Conservation (phyloP, 2,329 filamentous ascomycete genomes). For the Periglandula ipomoeae region DNA sequence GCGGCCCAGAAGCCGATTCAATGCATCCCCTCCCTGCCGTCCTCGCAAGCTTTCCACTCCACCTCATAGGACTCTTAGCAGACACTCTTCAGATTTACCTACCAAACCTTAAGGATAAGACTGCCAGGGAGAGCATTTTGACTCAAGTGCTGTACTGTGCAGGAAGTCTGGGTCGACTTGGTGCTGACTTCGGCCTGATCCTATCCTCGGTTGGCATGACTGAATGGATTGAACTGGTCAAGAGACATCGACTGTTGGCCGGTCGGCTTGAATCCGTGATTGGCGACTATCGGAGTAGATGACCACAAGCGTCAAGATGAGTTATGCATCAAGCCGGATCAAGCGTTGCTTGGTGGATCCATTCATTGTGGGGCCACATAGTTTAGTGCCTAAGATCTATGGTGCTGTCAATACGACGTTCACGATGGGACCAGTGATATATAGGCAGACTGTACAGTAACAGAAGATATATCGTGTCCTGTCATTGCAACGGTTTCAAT, state of each 20-base stretch:
- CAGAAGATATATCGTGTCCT: no score
- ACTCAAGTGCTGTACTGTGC: slow-evolving; percentile 93
- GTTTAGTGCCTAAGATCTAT: not conserved
- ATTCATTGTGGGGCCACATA: no score
- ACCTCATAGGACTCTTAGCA: slow-evolving; percentile 72
- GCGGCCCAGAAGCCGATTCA: slow-evolving; percentile 18
- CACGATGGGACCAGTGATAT: not conserved
- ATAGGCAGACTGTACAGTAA: no score
- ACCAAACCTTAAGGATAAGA: slow-evolving; percentile 70
- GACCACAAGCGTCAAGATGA: no score
- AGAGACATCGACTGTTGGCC: slow-evolving; percentile 76
- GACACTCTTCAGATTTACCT: slow-evolving; percentile 69
- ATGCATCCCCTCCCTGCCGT: slow-evolving; percentile 62
- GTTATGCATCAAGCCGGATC: not conserved
- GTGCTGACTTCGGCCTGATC: slow-evolving; percentile 87
- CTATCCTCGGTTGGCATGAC: slow-evolving; percentile 51
- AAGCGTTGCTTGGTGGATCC: not conserved
- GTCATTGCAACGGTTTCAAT: no score
- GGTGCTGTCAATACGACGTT: not conserved
- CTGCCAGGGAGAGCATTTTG: slow-evolving; percentile 74
- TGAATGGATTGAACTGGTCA: slow-evolving; percentile 85
- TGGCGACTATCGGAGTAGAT: slow-evolving; percentile 33
- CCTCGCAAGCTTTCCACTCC: slow-evolving; percentile 73
- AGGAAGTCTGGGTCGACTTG: slow-evolving; percentile 78
- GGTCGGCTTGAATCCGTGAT: slow-evolving; percentile 66